Evolutionary conservation across 2,329 filamentous ascomycete genomes (phyloP), one percentile per base, ranked within the genome.

Genomic region (Neonectria coccinea): DNA sequence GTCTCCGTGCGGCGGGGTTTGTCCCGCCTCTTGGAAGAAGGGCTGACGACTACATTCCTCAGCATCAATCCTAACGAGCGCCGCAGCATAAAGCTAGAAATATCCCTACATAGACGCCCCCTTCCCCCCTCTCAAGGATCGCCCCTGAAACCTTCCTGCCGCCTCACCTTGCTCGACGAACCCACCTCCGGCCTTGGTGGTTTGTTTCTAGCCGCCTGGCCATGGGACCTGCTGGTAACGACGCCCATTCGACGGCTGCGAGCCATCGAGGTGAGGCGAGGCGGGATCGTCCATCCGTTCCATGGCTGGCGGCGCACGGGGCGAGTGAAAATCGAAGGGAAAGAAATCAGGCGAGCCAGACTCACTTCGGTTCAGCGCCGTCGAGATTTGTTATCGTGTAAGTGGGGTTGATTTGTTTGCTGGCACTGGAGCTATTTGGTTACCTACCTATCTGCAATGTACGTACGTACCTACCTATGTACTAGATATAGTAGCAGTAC

Each of bases 111-210:
- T 51, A 39, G 56, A 54, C n/a, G 10, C 39, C n/a, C n/a, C 39
- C 39, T 51, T n/a, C n/a, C n/a, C n/a, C n/a, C n/a, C n/a, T n/a
- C n/a, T 59, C 69, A 73, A 66, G 70, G 67, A 71, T 71, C 54
- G 63, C 69, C 72, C 72, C 72, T 74, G 72, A 74, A 67, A 73
- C 72, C 61, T 45, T 41, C 67, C 70, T 73, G 69, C 61, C 51
- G 44, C 67, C 70, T 73, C 71, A 65, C 64, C 59, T 69, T 72
- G 66, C 60, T 56, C 54, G 65, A 60, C 64, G 61, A 63, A 63
- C 62, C 64, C 69, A 67, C 66, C 64, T 42, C 54, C 61, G 58
- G 57, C 51, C 41, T 67, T 66, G 68, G 62, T 57, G 55, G 56
- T 70, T 69, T 63, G 56, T 67, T 16, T 44, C 59, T 59, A 70